Evolutionary conservation across 352 stramenopile species (phyloP).

Genomic region (Phytophthora aleatoria): DNA sequence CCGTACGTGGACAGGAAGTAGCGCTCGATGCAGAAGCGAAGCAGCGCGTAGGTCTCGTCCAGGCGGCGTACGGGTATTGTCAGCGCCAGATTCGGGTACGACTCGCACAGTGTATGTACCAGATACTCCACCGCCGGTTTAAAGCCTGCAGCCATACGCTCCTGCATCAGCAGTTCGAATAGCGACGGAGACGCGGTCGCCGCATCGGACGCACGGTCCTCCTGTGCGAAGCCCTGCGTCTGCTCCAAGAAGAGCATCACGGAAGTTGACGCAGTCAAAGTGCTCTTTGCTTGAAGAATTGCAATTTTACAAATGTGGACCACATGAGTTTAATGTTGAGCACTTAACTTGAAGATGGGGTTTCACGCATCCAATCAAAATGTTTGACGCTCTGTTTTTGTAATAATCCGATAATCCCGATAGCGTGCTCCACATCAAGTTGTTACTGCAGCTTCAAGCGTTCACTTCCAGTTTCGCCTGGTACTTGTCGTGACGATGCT

Average conservation of each 20-base stretch:
- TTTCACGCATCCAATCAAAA: constrained; percentile 33
- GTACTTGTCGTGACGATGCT: constrained; percentile 9
- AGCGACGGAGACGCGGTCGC: constrained; percentile 56
- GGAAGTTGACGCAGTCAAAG: constrained; percentile 12
- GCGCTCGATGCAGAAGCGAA: constrained; percentile 60
- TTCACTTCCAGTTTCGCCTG: constrained; percentile 15
- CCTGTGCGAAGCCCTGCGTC: constrained; percentile 66
- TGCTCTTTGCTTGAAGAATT: background rate
- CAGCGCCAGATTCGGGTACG: constrained; percentile 67
- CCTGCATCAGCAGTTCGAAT: constrained; percentile 89
- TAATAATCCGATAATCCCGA: too few relatives aligned
- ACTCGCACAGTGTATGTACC: constrained; percentile 69
- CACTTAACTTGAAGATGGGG: constrained; percentile 22
- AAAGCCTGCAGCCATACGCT: constrained; percentile 78
- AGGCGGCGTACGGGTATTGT: constrained; percentile 64
- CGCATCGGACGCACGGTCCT: constrained; percentile 10
- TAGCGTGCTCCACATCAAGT: background rate
- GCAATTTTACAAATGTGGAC: background rate
- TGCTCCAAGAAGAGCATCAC: constrained; percentile 84
- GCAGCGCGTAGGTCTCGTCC: constrained; percentile 80
- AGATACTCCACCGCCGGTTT: constrained; percentile 82
- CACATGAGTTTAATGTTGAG: constrained; percentile 3
- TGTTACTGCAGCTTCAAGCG: background rate
- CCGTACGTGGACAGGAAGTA: constrained; percentile 84
- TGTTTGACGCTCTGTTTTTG: constrained; percentile 9